Evolutionary conservation across 2,329 filamentous ascomycete species (phyloP), one percentile per base, ranked within the genome.

Genomic region (Trichoderma hamatum): DNA sequence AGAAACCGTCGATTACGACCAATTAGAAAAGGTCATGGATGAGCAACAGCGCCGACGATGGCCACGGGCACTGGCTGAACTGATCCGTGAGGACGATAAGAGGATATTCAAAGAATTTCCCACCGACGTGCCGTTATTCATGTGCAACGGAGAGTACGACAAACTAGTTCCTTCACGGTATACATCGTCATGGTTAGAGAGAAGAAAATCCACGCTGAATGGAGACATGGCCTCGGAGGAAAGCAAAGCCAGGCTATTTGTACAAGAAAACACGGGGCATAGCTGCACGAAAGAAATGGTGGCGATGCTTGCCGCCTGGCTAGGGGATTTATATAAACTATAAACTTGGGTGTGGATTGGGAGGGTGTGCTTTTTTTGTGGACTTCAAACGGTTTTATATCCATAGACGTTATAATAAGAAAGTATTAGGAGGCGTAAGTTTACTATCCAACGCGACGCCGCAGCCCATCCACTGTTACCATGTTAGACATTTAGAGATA

Each of bases 271-370:
- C 24, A 55, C 62, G n/a, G 62, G 62, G 11, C 51, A 58, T n/a
- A 66, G 62, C 14, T 66, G 62, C n/a, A 66, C 52, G 2, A 66
- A 66, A 49, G 62, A 66, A n/a, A 66, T 66, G 62, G 62, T 46
- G 6, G 64, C 64, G 11, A 67, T 60, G 55, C 64, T 66, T 56
- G 62, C 62, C 5, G 52, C 46, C 14, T 66, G 62, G 52, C 7
- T 66, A 5, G 52, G 62, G 9, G 36, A n/a, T 34, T 49, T 56
- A 11, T 66, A 56, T 39, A 34, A 58, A 21, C 3, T 56, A 21
- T 56, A 43, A 36, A 36, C 11, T 7, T n/a, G 5, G 26, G 26
- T 3, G 11, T 30, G 10, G 30, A 16, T 7, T 24, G 7, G n/a
- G 24, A 4, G 9, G 13, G 10, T 21, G 5, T 13, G 3, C 13